These are phyloP conservation scores for Tephrocybe rancida DNA, from an alignment of 768 basidiomycete genomes.

Conservation along the genomic window DNA sequence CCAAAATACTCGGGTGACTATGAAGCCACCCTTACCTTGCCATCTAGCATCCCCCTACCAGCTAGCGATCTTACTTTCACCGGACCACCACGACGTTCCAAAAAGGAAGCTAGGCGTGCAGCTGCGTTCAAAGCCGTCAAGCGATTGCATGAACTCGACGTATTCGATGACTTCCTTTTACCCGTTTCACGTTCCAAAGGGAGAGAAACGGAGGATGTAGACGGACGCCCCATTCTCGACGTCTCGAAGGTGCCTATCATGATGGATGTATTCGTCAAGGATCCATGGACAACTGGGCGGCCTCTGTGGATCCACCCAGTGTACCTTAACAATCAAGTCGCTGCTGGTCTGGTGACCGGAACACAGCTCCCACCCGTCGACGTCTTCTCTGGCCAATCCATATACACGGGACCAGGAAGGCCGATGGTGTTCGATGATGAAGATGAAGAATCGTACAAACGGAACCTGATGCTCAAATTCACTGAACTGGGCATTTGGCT, in stretches of 20 bases:
- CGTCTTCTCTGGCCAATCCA: conserved; percentile 35
- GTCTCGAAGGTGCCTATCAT: conserved; percentile 49
- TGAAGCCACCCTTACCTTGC: conserved; percentile 59
- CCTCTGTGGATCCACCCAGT: conserved; percentile 68
- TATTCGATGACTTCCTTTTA: conserved; percentile 82
- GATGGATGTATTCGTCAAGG: conserved; percentile 61
- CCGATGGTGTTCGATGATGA: conserved; percentile 39
- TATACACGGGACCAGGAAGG: conserved; percentile 35
- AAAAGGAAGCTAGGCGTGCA: conserved; percentile 82
- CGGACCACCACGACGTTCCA: conserved; percentile 65
- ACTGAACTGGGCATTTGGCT: conserved; percentile 64
- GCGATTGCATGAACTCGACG: conserved; percentile 65
- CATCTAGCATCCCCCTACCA: conserved; percentile 64
- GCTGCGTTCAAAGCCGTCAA: conserved; percentile 81
- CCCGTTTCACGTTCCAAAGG: conserved; percentile 60
- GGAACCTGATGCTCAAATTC: conserved; percentile 63
- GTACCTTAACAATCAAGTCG: conserved; percentile 45
- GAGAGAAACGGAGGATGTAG: conserved; percentile 53
- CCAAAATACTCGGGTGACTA: conserved; percentile 71
- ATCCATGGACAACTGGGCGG: conserved; percentile 65
- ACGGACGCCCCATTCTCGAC: conserved; percentile 46
- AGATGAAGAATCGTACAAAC: conserved; percentile 47
- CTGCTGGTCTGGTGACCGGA: conserved; percentile 71
- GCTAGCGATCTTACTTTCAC: conserved; percentile 52
- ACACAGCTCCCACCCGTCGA: conserved; percentile 52